These are phyloP conservation scores for Erythrophleum fordii DNA, from an alignment of 306 rosid species.

Conservation along the genomic window DNA sequence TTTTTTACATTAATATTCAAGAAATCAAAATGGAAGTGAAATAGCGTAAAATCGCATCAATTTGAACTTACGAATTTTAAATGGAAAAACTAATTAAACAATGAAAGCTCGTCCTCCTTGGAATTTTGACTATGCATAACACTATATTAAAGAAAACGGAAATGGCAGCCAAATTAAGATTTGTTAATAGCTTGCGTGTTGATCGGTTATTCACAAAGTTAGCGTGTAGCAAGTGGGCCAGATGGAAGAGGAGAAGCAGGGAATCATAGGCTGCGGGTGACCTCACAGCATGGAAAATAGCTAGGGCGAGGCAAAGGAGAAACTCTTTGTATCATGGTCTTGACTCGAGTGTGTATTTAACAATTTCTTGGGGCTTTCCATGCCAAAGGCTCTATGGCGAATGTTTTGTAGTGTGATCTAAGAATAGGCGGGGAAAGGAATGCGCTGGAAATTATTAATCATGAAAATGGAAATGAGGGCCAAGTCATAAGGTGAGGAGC, in stretches of 20 bases:
- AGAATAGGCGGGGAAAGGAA: neutral
- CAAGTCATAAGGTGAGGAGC: neutral
- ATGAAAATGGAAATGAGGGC: neutral
- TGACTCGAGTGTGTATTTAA: neutral
- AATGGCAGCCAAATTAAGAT: neutral
- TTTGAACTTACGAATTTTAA: neutral
- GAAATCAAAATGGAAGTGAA: neutral
- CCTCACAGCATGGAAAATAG: neutral
- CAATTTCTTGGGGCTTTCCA: neutral
- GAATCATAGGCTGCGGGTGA: neutral
- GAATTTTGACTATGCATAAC: neutral
- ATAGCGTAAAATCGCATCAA: neutral
- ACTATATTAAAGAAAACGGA: neutral
- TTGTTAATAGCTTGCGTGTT: neutral
- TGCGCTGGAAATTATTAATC: neutral
- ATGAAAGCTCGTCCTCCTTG: neutral
- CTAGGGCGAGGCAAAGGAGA: neutral
- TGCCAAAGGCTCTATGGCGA: neutral
- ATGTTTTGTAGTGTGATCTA: neutral
- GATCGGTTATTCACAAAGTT: neutral
- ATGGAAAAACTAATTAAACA: neutral
- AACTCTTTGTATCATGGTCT: neutral
- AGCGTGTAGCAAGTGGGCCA: neutral
- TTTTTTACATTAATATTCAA: too few relatives aligned
- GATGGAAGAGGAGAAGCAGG: neutral